Conservation (phyloP, 2,329 filamentous ascomycete genomes). For the Talaromyces rugulosus region DNA sequence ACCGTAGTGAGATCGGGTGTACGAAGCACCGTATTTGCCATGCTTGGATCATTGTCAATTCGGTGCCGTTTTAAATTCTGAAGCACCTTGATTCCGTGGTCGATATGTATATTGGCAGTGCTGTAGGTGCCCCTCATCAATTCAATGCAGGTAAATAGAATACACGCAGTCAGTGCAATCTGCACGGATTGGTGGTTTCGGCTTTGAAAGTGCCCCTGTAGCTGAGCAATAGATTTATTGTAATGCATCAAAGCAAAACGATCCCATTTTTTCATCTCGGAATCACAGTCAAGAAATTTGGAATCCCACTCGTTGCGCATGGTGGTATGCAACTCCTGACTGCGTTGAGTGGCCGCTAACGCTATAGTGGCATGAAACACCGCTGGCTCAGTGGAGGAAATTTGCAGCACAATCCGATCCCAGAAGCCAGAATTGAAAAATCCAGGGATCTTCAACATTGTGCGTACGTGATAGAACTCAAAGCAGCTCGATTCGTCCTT, state of each 20-base stretch:
- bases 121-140: slow-evolving; percentile 9
- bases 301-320: slow-evolving; percentile 4
- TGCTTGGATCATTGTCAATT: not conserved
- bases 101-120: slow-evolving; percentile 10
- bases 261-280: slow-evolving; percentile 7
- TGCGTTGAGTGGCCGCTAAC: slow-evolving; percentile 13
- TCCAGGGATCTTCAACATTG: slow-evolving; percentile 2
- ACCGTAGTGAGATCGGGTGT: slow-evolving; percentile 1
- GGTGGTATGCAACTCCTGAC: slow-evolving; percentile 7
- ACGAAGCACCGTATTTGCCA: not conserved
- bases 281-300: slow-evolving; percentile 4
- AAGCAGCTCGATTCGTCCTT: slow-evolving; percentile 5
- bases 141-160: slow-evolving; percentile 11
- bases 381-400: slow-evolving; percentile 14
- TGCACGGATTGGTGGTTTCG: slow-evolving; percentile 7
- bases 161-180: slow-evolving; percentile 7
- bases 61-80: not conserved
- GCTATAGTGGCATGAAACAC: slow-evolving; percentile 17
- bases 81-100: slow-evolving; percentile 6
- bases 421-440: slow-evolving; percentile 7
- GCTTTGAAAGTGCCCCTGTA: slow-evolving; percentile 3
- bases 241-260: slow-evolving; percentile 10
- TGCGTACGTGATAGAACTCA: slow-evolving; percentile 6
- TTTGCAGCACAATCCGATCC: slow-evolving; percentile 12
- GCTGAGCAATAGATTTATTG: slow-evolving; percentile 7